These are phyloP conservation scores for Yamadazyma conglobata DNA, from an alignment of 1,139 yeast genomes.

Conservation along the genomic window DNA sequence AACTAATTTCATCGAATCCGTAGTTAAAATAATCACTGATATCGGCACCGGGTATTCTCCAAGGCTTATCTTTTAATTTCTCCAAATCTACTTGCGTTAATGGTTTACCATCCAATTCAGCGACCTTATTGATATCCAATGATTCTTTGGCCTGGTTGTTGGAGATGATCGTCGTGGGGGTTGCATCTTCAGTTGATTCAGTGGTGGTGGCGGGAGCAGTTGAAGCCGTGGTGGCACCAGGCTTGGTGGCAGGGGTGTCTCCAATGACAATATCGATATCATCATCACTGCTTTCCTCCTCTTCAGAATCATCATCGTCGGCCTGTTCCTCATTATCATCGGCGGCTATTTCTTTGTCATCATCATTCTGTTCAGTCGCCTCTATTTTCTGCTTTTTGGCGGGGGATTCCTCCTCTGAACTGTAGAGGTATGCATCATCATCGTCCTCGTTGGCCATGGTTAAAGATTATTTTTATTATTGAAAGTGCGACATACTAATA, in stretches of 20 bases:
- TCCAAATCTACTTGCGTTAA: conserved; percentile 81
- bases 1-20: conserved; percentile 93
- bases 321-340: conserved; percentile 30
- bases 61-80: conserved; percentile 86
- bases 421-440: conserved; percentile 84
- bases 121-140: conserved; percentile 76
- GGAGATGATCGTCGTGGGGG: conserved; percentile 32
- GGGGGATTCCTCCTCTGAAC: conserved; percentile 54
- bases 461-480: too few species aligned
- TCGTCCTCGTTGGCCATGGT: conserved; percentile 52
- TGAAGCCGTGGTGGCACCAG: conserved; percentile 13
- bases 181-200: conserved; percentile 46
- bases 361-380: conserved; percentile 4
- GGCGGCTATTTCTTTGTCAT: conserved; percentile 10
- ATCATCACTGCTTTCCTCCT: conserved; percentile 46
- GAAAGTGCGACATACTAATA: too few species aligned
- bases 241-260: conserved; percentile 22
- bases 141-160: conserved; percentile 36
- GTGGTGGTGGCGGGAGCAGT: conserved; percentile 11
- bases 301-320: conserved; percentile 32
- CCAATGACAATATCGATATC: conserved; percentile 38
- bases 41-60: conserved; percentile 98
- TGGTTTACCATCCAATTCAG: conserved; percentile 78
- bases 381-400: conserved; percentile 19
- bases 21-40: conserved; percentile 90